Evolutionary conservation across 495 filamentous ascomycete species (phyloP).

Genomic region (Articulospora tetracladia): DNA sequence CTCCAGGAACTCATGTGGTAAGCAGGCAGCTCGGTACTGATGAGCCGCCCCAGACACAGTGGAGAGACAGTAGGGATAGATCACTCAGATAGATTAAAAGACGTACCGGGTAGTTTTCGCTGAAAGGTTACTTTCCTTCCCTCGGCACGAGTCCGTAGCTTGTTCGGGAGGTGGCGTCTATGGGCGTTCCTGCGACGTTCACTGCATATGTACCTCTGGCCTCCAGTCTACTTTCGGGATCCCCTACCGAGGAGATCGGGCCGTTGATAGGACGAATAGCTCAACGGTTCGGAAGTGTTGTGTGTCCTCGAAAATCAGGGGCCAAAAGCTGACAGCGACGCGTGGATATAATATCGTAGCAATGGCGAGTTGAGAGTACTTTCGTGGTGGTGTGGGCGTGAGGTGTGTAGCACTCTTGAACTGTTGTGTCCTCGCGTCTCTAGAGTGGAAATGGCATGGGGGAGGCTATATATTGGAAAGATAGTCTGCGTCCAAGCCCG

Average conservation of each 20-base stretch:
- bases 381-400: background rate
- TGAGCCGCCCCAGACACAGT: constrained; percentile 13
- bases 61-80: constrained; percentile 6
- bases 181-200: constrained; percentile 17
- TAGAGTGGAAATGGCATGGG: background rate
- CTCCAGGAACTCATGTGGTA: constrained; percentile 15
- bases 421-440: background rate
- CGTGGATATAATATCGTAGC: background rate
- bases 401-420: constrained; percentile 8
- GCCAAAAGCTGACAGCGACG: background rate
- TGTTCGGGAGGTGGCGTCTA: constrained; percentile 21
- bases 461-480: constrained; percentile 2
- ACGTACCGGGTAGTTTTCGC: constrained; percentile 22
- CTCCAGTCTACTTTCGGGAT: constrained; percentile 19
- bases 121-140: background rate
- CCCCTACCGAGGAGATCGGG: constrained; percentile 20
- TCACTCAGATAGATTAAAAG: constrained; percentile 23
- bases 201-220: constrained; percentile 23
- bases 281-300: constrained; percentile 3
- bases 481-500: background rate
- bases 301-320: background rate
- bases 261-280: constrained; percentile 14
- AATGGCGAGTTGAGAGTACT: background rate
- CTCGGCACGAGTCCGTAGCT: background rate
- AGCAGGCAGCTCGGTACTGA: constrained; percentile 25